These are phyloP conservation scores for Naganishia vaughanmartiniae DNA, from an alignment of 768 basidiomycete genomes.

Conservation along the genomic window DNA sequence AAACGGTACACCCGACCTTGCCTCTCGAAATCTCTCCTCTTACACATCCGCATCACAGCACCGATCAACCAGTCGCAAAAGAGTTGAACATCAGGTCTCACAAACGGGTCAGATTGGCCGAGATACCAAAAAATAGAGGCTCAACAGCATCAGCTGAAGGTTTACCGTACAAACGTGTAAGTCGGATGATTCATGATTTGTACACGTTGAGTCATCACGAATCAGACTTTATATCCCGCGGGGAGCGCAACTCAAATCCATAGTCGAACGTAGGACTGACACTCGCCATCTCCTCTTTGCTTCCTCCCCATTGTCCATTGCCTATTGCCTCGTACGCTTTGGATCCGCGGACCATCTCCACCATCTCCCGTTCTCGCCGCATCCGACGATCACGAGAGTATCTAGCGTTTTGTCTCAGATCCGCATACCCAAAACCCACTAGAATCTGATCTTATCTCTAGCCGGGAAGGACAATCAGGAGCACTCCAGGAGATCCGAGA, in stretches of 20 bases:
- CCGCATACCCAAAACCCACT: background rate
- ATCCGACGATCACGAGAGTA: background rate
- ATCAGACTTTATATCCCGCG: background rate
- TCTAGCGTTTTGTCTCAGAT: conserved; percentile 6
- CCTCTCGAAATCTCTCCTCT: background rate
- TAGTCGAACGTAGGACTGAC: background rate
- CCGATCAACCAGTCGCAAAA: background rate
- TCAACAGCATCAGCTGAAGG: background rate
- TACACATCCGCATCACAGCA: background rate
- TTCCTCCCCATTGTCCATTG: too few species aligned
- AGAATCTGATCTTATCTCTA: background rate
- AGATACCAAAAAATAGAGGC: background rate
- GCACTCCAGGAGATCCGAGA: background rate
- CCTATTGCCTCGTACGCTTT: background rate
- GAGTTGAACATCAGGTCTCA: background rate
- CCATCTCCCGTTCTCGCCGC: background rate
- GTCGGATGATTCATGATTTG: background rate
- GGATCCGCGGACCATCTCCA: background rate
- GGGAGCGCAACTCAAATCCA: background rate
- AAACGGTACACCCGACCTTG: too few species aligned
- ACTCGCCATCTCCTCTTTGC: background rate
- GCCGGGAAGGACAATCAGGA: background rate
- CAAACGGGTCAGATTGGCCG: background rate
- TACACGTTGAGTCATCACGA: background rate
- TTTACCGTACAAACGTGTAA: background rate